Evolutionary conservation across 208 protist species (phyloP).

Genomic region (Crithidia bombi): DNA sequence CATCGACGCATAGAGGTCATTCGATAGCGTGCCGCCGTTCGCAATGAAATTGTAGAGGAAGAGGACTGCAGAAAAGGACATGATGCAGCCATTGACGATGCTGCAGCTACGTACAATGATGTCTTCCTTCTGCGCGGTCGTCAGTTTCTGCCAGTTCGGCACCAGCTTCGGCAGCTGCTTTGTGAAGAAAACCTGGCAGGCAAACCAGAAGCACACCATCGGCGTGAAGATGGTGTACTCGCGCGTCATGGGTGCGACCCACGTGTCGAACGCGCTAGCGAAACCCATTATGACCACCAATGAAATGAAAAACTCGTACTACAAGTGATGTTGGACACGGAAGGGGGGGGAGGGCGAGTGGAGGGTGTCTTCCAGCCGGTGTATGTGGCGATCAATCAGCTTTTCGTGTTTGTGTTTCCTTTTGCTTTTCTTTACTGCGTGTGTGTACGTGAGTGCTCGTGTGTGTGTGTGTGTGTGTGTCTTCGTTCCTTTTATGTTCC

Average conservation of each 20-base stretch:
- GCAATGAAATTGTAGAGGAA: constrained; percentile 53
- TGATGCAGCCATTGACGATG: constrained; percentile 71
- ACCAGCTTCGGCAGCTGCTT: constrained; percentile 40
- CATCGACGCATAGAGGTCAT: constrained; percentile 56
- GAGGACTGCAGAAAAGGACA: constrained; percentile 62
- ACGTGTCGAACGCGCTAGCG: constrained; percentile 62
- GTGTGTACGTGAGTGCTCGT: background rate
- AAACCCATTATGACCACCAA: constrained; percentile 43
- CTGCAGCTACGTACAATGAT: constrained; percentile 71
- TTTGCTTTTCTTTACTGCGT: constrained; percentile 9
- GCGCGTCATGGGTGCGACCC: constrained; percentile 61
- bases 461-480: background rate
- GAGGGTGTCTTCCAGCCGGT: background rate
- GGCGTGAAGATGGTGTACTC: constrained; percentile 59
- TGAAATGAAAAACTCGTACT: background rate
- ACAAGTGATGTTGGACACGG: background rate
- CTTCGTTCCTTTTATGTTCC: background rate
- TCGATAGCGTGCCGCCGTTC: constrained; percentile 36
- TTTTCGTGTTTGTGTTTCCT: background rate
- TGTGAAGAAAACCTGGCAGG: constrained; percentile 40
- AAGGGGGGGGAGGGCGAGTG: too few relatives aligned
- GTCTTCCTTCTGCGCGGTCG: constrained; percentile 45
- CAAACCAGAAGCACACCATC: constrained; percentile 67
- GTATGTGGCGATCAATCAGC: background rate
- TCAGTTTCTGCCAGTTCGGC: constrained; percentile 44